phyloP scores from a whole-genome alignment of 176 grass and related monocot genomes.

The Cenchrus americanus region DNA sequence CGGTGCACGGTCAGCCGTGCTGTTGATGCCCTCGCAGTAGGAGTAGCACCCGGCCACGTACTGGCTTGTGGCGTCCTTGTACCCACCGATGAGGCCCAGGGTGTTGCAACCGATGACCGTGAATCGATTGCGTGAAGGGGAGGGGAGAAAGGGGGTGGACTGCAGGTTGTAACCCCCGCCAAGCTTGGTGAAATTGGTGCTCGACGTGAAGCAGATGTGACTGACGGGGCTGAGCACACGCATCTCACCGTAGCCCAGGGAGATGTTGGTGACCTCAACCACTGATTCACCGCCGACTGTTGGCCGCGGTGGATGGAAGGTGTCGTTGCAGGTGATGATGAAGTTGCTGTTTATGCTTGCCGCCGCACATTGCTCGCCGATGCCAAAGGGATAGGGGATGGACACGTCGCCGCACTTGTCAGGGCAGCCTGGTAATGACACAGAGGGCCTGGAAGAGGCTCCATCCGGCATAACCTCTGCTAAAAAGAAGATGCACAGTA shows the following conservation, averaged over 20 bases:
- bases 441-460: background rate
- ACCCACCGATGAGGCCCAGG: background rate
- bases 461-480: background rate
- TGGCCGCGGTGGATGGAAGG: slow-evolving; percentile 8
- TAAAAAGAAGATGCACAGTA: background rate
- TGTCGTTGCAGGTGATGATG: slow-evolving; percentile 25
- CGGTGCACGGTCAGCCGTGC: background rate
- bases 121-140: slow-evolving; percentile 14
- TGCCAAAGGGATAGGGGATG: slow-evolving; percentile 39
- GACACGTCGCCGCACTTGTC: slow-evolving; percentile 27
- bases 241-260: slow-evolving; percentile 12
- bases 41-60: background rate
- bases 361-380: background rate
- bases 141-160: background rate
- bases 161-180: background rate
- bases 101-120: slow-evolving; percentile 12
- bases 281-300: background rate
- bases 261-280: slow-evolving; percentile 34
- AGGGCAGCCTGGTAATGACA: slow-evolving; percentile 34
- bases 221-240: background rate
- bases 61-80: background rate
- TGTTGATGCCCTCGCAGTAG: background rate
- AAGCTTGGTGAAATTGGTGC: slow-evolving; percentile 3
- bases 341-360: slow-evolving; percentile 21
- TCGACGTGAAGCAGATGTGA: slow-evolving; percentile 38